Evolutionary conservation across 1,284 basidiomycete species (phyloP).

Genomic region (Rhodotorula sp.): DNA sequence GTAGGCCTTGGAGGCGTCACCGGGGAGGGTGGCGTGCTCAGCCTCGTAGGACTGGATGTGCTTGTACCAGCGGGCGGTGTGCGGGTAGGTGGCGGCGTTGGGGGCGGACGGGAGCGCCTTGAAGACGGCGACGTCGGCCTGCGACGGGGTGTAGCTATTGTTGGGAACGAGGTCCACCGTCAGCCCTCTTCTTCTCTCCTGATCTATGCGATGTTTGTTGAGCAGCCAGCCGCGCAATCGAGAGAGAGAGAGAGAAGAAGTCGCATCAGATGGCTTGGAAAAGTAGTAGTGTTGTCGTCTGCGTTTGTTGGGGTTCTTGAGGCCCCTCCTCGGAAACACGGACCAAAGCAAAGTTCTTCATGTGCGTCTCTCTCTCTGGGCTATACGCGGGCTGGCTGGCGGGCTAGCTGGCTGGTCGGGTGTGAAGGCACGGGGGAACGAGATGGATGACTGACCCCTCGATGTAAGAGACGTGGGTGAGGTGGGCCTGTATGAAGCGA

Average conservation of each 20-base stretch:
- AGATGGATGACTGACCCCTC: slow-evolving; percentile 71
- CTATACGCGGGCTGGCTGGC: neutral
- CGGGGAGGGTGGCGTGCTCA: slow-evolving; percentile 74
- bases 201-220: no score
- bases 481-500: slow-evolving; percentile 61
- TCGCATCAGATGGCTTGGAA: slow-evolving; percentile 78
- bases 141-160: slow-evolving; percentile 83
- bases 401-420: no score
- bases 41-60: slow-evolving; percentile 84
- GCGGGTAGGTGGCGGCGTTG: slow-evolving; percentile 66
- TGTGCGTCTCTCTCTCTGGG: slow-evolving; percentile 16
- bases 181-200: neutral
- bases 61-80: slow-evolving; percentile 87
- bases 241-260: neutral
- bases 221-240: neutral
- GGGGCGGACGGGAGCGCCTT: slow-evolving; percentile 68
- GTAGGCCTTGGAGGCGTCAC: slow-evolving; percentile 74
- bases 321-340: slow-evolving; percentile 91
- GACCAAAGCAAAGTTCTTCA: slow-evolving; percentile 93
- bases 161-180: neutral
- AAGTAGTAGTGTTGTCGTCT: slow-evolving; percentile 65
- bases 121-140: slow-evolving; percentile 95
- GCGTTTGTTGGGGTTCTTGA: slow-evolving; percentile 81
- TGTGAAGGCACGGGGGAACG: neutral
- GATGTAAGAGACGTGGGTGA: slow-evolving; percentile 79